Conservation (phyloP, 768 basidiomycete genomes). For the Stropharia rugosoannulata region DNA sequence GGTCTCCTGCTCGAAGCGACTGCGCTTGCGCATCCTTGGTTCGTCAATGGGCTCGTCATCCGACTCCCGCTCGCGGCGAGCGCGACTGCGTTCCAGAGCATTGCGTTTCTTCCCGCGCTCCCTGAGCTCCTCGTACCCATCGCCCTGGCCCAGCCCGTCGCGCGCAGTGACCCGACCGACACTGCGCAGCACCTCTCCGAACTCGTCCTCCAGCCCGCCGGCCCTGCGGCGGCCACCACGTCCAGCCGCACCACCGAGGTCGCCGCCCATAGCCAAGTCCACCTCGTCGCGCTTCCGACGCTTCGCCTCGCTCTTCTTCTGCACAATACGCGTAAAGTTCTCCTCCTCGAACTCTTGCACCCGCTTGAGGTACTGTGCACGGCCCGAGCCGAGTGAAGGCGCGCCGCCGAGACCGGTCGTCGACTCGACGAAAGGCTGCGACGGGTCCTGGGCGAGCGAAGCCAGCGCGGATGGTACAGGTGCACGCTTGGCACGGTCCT, state of each 20-base stretch:
- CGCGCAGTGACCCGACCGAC: slow-evolving; percentile 43
- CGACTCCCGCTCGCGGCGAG: slow-evolving; percentile 25
- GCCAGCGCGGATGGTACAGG: slow-evolving; percentile 69
- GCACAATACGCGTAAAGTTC: slow-evolving; percentile 86
- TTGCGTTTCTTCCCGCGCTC: slow-evolving; percentile 62
- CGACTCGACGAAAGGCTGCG: slow-evolving; percentile 68
- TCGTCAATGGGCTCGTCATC: slow-evolving; percentile 28
- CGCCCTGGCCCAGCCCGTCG: slow-evolving; percentile 41
- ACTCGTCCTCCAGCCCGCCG: slow-evolving; percentile 81
- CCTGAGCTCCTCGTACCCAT: slow-evolving; percentile 84
- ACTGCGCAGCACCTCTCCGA: slow-evolving; percentile 72
- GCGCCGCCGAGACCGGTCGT: slow-evolving; percentile 70
- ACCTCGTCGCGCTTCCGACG: slow-evolving; percentile 79
- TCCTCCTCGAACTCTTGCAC: slow-evolving; percentile 93
- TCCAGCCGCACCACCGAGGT: slow-evolving; percentile 40
- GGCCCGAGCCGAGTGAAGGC: slow-evolving; percentile 56
- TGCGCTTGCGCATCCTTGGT: slow-evolving; percentile 38
- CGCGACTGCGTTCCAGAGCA: slow-evolving; percentile 59
- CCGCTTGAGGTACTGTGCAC: slow-evolving; percentile 76
- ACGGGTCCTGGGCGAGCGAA: slow-evolving; percentile 62
- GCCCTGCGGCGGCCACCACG: slow-evolving; percentile 55
- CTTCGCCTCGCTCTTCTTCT: slow-evolving; percentile 84
- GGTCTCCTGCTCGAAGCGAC: slow-evolving; percentile 48
- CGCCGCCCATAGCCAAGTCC: slow-evolving; percentile 83
- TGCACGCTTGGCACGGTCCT: slow-evolving; percentile 47